Conservation (phyloP, 805 yeast species). For the Metschnikowia amazonensis region DNA sequence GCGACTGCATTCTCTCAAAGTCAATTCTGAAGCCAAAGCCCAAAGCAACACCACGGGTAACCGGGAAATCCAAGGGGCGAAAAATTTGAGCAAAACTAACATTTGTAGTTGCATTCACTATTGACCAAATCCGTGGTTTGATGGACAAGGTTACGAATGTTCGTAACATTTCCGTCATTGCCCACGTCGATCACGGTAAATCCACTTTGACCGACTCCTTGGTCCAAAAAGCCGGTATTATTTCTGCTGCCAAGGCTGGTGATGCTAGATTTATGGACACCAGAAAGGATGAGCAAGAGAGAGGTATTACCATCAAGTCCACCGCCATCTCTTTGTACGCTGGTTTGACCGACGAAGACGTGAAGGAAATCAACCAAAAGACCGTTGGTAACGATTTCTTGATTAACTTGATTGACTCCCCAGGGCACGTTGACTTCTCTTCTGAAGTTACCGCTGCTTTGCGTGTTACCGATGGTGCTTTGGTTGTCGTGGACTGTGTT, state of each 20-base stretch:
- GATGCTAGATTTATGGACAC: conserved; percentile 99
- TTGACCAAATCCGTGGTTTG: conserved; percentile 91
- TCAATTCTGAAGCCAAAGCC: background rate
- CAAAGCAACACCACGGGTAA: background rate
- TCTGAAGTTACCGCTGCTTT: conserved; percentile 99
- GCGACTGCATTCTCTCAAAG: background rate
- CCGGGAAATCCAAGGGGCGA: background rate
- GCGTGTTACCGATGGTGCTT: conserved; percentile 99
- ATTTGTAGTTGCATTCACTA: conserved; percentile 45
- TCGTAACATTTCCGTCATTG: conserved; percentile 99
- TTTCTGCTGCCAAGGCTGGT: conserved; percentile 99
- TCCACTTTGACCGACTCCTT: conserved; percentile 98
- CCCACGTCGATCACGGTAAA: conserved; percentile 99
- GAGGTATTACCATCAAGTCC: conserved; percentile 99
- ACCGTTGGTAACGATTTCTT: conserved; percentile 91
- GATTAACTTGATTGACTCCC: conserved; percentile 98
- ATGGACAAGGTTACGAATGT: conserved; percentile 99
- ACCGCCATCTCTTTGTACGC: conserved; percentile 97
- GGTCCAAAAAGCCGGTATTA: conserved; percentile 99
- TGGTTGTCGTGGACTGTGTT: conserved; percentile 97
- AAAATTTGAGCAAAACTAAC: conserved; percentile 25
- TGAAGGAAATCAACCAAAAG: conserved; percentile 86
- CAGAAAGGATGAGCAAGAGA: conserved; percentile 99
- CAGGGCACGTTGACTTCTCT: conserved; percentile 99
- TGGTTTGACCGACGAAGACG: conserved; percentile 80